These are phyloP conservation scores for Uncinocarpus reesii DNA, from an alignment of 2,329 filamentous ascomycete species.

Conservation along the genomic window DNA sequence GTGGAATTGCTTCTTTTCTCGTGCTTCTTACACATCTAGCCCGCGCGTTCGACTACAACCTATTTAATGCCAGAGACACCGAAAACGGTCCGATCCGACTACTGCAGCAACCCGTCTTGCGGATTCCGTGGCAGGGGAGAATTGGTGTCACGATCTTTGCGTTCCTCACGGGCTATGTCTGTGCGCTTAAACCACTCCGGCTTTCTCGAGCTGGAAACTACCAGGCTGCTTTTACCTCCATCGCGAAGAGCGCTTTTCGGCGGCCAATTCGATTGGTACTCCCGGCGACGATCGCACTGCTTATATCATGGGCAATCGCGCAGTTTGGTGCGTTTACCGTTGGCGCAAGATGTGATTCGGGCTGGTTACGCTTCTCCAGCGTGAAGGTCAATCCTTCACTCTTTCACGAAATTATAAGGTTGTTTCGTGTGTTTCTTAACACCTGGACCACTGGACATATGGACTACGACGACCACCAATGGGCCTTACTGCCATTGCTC, in stretches of 20 bases:
- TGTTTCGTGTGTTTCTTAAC: conserved; percentile 39
- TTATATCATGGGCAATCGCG: conserved; percentile 43
- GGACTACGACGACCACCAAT: conserved; percentile 47
- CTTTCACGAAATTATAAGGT: conserved; percentile 36
- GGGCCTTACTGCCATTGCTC: conserved; percentile 41
- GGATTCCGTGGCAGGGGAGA: conserved; percentile 46
- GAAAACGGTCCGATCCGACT: conserved; percentile 36
- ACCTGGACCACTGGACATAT: conserved; percentile 45
- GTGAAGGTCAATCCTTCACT: conserved; percentile 37
- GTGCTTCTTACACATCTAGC: conserved; percentile 46
- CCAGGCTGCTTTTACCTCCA: conserved; percentile 37
- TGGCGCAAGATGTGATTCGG: conserved; percentile 40
- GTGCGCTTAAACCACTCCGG: conserved; percentile 46
- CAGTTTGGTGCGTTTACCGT: conserved; percentile 42
- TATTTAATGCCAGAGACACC: conserved; percentile 41
- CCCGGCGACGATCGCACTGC: conserved; percentile 43
- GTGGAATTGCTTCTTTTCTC: conserved; percentile 45
- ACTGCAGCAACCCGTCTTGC: conserved; percentile 44
- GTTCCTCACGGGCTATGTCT: conserved; percentile 48
- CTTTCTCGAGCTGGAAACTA: conserved; percentile 40
- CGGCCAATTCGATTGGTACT: conserved; percentile 44
- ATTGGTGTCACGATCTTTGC: conserved; percentile 48
- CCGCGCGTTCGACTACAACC: conserved; percentile 43
- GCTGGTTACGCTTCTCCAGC: conserved; percentile 44
- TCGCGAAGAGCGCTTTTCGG: conserved; percentile 46